A percentile compares a stretch with the other conserved stretches of the same genome.
Conservation (phyloP, 2,329 filamentous ascomycete species). For the Bipolaris gigantea region DNA sequence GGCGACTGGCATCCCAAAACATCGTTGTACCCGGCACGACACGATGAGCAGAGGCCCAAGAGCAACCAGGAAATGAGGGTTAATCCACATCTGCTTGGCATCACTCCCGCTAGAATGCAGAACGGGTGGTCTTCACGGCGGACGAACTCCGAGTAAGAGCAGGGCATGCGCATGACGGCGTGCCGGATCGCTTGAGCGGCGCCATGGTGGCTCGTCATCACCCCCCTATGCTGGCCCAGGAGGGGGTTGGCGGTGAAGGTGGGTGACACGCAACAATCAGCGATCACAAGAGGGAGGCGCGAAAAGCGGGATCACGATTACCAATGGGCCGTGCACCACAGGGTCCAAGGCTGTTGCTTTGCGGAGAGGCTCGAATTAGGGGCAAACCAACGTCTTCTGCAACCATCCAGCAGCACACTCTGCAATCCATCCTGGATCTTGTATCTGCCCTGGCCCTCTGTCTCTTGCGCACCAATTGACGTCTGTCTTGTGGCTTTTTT, state of each 20-base stretch:
- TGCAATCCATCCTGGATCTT: neutral
- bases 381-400: slow-evolving; percentile 1
- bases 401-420: neutral
- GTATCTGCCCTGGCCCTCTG: neutral
- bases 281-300: slow-evolving; percentile 3
- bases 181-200: neutral
- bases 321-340: slow-evolving; percentile 9
- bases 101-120: neutral
- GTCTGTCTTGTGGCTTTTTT: neutral
- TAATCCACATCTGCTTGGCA: neutral
- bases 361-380: slow-evolving; percentile 8
- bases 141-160: neutral
- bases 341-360: slow-evolving; percentile 13
- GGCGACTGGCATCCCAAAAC: too few species aligned
- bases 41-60: neutral
- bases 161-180: neutral
- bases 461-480: slow-evolving; percentile 10
- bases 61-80: neutral
- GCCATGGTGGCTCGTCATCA: neutral
- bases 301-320: slow-evolving; percentile 9
- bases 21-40: too few species aligned
- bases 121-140: too few species aligned
- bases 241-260: neutral
- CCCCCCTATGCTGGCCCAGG: neutral
- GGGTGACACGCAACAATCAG: neutral